Evolutionary conservation across 2,329 filamentous ascomycete genomes (phyloP).

Genomic region (Chalara sp.): DNA sequence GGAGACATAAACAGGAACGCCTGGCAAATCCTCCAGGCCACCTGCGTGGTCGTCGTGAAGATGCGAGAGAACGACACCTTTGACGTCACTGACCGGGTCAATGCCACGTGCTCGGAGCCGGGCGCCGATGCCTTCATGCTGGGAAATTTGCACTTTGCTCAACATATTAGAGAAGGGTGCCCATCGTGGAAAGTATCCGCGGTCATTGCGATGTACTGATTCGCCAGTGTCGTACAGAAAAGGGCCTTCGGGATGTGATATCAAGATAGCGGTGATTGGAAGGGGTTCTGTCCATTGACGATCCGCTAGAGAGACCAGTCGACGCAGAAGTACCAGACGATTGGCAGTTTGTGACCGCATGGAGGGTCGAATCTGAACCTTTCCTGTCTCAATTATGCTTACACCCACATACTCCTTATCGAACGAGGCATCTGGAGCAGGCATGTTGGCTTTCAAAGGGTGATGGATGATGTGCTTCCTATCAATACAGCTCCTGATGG

Average conservation of each 20-base stretch:
- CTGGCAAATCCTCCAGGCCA: slow-evolving; percentile 16
- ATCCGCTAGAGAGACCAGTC: slow-evolving; percentile 8
- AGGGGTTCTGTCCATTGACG: slow-evolving; percentile 8
- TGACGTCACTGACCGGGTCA: slow-evolving; percentile 13
- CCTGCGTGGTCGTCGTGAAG: slow-evolving; percentile 26
- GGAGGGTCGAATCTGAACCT: slow-evolving; percentile 1
- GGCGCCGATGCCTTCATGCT: slow-evolving; percentile 6
- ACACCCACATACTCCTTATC: too few species aligned
- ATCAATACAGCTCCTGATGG: too few species aligned
- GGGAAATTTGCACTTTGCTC: slow-evolving; percentile 3
- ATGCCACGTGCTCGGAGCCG: slow-evolving; percentile 17
- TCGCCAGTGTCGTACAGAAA: slow-evolving; percentile 24
- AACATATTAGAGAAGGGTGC: slow-evolving; percentile 8
- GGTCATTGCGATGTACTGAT: slow-evolving; percentile 17
- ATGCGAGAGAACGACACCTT: slow-evolving; percentile 24
- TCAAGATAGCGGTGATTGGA: slow-evolving; percentile 19
- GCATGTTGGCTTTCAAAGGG: too few species aligned
- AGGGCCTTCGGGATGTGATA: slow-evolving; percentile 19
- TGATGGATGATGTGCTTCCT: too few species aligned
- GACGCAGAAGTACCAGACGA: slow-evolving; percentile 7
- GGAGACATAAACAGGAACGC: slow-evolving; percentile 22
- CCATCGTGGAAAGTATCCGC: slow-evolving; percentile 18
- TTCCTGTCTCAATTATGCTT: background rate
- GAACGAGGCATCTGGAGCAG: too few species aligned
- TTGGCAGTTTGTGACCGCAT: slow-evolving; percentile 7